Percentiles rank a stretch among this genome's conserved stretches.
Conservation (phyloP, 768 basidiomycete species). For the Hypholoma sublateritium region DNA sequence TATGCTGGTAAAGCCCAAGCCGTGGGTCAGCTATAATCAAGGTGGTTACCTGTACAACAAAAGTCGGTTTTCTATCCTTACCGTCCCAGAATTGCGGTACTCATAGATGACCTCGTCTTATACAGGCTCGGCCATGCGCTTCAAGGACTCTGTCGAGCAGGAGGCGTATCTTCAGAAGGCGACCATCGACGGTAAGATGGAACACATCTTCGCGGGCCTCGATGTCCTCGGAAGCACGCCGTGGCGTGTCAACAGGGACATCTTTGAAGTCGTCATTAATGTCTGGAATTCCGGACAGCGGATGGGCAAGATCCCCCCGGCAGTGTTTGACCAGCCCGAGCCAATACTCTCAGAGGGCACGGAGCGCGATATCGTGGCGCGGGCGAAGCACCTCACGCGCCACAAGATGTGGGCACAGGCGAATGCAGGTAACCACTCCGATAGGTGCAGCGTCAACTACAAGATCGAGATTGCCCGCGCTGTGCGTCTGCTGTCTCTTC, state of each 20-base stretch:
- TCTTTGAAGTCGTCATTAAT: conserved; percentile 72
- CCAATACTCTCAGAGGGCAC: conserved; percentile 51
- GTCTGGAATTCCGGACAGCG: conserved; percentile 89
- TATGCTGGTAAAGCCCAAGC: conserved; percentile 90
- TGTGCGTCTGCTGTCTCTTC: conserved; percentile 42
- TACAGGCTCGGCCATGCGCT: conserved; percentile 74
- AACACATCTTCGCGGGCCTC: conserved; percentile 84
- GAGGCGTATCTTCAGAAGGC: conserved; percentile 75
- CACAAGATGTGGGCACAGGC: conserved; percentile 53
- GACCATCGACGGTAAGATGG: conserved; percentile 69
- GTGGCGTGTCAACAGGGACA: conserved; percentile 81
- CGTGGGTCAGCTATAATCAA: conserved; percentile 75
- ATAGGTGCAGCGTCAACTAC: conserved; percentile 92
- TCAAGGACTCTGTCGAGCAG: conserved; percentile 88
- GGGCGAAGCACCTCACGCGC: conserved; percentile 51
- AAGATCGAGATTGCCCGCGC: conserved; percentile 95
- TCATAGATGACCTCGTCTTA: conserved; percentile 28
- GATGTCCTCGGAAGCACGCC: conserved; percentile 89
- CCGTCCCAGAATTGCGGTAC: no score
- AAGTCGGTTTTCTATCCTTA: conserved; percentile 36
- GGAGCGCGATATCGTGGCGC: conserved; percentile 53
- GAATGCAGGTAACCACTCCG: conserved; percentile 85
- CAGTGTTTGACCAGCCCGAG: conserved; percentile 60
- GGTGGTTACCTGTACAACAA: conserved; percentile 85
- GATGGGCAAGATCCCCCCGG: conserved; percentile 84